Evolutionary conservation across 169 alveolate genomes (phyloP).

Genomic region (Toxoplasma gondii): DNA sequence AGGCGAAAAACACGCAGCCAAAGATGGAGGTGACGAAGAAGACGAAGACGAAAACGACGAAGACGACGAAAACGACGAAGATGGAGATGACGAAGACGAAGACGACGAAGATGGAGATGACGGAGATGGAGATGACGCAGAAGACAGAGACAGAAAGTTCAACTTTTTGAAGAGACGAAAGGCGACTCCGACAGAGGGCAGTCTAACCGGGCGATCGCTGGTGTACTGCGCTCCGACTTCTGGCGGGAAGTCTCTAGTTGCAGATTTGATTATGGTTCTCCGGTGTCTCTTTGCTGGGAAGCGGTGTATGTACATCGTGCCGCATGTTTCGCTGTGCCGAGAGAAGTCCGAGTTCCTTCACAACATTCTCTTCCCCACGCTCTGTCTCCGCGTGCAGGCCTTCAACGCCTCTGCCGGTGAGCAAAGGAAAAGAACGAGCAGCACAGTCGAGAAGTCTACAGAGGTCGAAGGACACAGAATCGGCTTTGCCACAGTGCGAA

Average conservation of each 20-base stretch:
- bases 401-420: conserved; percentile 68
- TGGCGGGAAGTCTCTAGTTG: conserved; percentile 87
- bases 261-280: conserved; percentile 79
- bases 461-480: not conserved
- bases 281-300: conserved; percentile 68
- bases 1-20: too few species aligned
- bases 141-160: not conserved
- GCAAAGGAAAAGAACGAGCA: not conserved
- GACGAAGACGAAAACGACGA: too few species aligned
- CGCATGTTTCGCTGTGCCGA: conserved; percentile 80
- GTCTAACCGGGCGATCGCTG: conserved; percentile 59
- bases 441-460: not conserved
- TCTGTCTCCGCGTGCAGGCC: conserved; percentile 68
- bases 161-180: not conserved
- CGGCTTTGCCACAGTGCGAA: too few species aligned
- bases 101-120: not conserved
- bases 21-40: too few species aligned
- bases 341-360: conserved; percentile 77
- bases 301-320: conserved; percentile 80
- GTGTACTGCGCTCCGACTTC: conserved; percentile 88
- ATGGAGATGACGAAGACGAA: too few species aligned
- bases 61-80: too few species aligned
- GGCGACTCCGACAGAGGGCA: not conserved
- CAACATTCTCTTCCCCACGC: conserved; percentile 42
- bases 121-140: not conserved